A percentile compares a stretch with the other conserved stretches of the same genome.
Evolutionary conservation across 352 stramenopile genomes (phyloP).

Genomic region (Phytophthora hybrid): DNA sequence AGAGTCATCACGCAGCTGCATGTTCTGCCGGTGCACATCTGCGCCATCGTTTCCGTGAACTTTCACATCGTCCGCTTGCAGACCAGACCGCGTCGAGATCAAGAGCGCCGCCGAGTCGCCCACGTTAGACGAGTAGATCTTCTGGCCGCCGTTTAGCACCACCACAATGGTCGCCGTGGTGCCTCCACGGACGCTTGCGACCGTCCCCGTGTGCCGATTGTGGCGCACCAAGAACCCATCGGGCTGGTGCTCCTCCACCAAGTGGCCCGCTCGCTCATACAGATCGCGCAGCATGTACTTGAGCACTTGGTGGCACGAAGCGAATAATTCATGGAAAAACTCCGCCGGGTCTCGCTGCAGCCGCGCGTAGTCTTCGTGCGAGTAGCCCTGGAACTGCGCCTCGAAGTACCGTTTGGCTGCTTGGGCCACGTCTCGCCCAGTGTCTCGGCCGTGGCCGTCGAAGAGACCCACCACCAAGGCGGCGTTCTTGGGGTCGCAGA

Average conservation of each 20-base stretch:
- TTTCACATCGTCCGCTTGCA: slow-evolving; percentile 45
- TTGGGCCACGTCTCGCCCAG: slow-evolving; percentile 71
- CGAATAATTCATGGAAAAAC: slow-evolving; percentile 62
- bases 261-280: slow-evolving; percentile 67
- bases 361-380: slow-evolving; percentile 49
- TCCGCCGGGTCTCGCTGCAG: slow-evolving; percentile 63
- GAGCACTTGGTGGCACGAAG: slow-evolving; percentile 68
- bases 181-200: slow-evolving; percentile 89
- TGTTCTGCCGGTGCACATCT: slow-evolving; percentile 21
- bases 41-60: slow-evolving; percentile 18
- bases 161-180: slow-evolving; percentile 89
- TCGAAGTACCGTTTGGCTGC: slow-evolving; percentile 73
- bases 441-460: slow-evolving; percentile 87
- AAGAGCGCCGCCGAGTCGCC: slow-evolving; percentile 79
- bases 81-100: slow-evolving; percentile 25
- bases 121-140: slow-evolving; percentile 85
- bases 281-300: slow-evolving; percentile 66
- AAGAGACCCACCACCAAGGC: slow-evolving; percentile 81
- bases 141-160: slow-evolving; percentile 68
- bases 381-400: slow-evolving; percentile 63
- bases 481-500: slow-evolving; percentile 42
- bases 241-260: slow-evolving; percentile 62
- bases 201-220: slow-evolving; percentile 39
- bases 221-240: slow-evolving; percentile 73
- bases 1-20: slow-evolving; percentile 20